phyloP scores from a whole-genome alignment of 1,284 basidiomycete genomes.

The Moesziomyces sp. region DNA sequence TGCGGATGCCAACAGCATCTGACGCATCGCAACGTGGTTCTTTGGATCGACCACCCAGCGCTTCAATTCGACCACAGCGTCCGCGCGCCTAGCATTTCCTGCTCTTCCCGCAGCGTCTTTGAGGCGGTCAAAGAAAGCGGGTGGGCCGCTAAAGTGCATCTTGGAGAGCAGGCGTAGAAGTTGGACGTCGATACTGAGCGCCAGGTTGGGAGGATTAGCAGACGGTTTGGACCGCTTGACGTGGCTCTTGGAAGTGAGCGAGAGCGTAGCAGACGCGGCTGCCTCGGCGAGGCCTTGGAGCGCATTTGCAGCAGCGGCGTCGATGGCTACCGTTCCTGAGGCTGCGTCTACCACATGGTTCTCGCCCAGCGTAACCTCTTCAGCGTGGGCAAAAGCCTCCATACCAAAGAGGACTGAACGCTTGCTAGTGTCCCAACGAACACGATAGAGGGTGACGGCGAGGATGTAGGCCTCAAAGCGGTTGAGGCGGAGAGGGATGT shows the following conservation, averaged over 20 bases:
- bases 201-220: background rate
- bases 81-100: constrained; percentile 9
- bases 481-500: constrained; percentile 12
- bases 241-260: background rate
- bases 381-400: constrained; percentile 8
- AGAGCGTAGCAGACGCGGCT: constrained; percentile 2
- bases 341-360: constrained; percentile 6
- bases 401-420: constrained; percentile 8
- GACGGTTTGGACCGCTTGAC: background rate
- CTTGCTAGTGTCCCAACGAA: constrained; percentile 22
- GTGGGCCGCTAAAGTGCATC: constrained; percentile 23
- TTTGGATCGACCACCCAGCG: constrained; percentile 7
- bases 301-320: constrained; percentile 9
- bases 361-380: constrained; percentile 9
- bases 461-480: constrained; percentile 23
- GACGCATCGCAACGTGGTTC: constrained; percentile 11
- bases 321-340: constrained; percentile 9
- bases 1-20: constrained; percentile 14
- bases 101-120: constrained; percentile 16
- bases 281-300: constrained; percentile 4
- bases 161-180: constrained; percentile 11
- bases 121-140: constrained; percentile 18
- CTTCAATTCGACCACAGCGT: constrained; percentile 10
- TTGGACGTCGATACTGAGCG: constrained; percentile 18
- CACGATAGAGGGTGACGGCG: constrained; percentile 22